Evolutionary conservation across 2,329 filamentous ascomycete species (phyloP), one percentile per base, ranked within the genome.

Genomic region (Aspergillus clavatus): DNA sequence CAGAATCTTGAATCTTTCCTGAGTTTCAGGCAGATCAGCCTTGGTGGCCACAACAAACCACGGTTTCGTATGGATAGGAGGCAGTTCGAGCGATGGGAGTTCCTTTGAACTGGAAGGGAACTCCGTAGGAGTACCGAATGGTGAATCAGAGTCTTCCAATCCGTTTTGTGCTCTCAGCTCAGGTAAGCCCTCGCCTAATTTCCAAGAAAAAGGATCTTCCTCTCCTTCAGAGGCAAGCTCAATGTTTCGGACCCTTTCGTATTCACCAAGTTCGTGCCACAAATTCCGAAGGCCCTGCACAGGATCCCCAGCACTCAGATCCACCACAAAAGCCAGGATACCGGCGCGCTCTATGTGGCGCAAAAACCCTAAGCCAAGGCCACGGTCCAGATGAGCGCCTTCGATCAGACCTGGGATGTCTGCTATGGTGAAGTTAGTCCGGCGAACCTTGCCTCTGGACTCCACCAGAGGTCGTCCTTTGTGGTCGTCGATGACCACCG

Each of bases 31-130:
- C 43, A 95, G 65, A 64, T 97, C 91, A 1, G 88, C 90, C 69
- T 97, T 97, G 16, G 90, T 96, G 1, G 88, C 91, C 35, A 96
- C 83, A 4, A 96, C 90, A 59, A 95, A 93, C 93, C 93, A 98
- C 1, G 93, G 90, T 71, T 98, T 98, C 26, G 80, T 81, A n/a
- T 87, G 86, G 54, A 97, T 94, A 31, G 85, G 81, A n/a, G 87
- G 75, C 8, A 79, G 70, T 19, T 68, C 66, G 26, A 78, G 65
- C 19, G 70, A 74, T 31, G 72, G 74, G 16, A 80, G 66, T 27
- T 50, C 42, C 10, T 50, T 43, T 14, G 51, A 48, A 27, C 51
- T 46, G 14, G 51, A 27, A 8, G 41, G 16, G 7, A 43, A 39
- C 12, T 11, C n/a, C 33, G 39, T 7, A 35, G 42, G 40, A 42